Percentiles rank a stretch among this genome's conserved stretches.
phyloP scores from a whole-genome alignment of 306 rosid genomes.

The Citrullus mucosospermus region DNA sequence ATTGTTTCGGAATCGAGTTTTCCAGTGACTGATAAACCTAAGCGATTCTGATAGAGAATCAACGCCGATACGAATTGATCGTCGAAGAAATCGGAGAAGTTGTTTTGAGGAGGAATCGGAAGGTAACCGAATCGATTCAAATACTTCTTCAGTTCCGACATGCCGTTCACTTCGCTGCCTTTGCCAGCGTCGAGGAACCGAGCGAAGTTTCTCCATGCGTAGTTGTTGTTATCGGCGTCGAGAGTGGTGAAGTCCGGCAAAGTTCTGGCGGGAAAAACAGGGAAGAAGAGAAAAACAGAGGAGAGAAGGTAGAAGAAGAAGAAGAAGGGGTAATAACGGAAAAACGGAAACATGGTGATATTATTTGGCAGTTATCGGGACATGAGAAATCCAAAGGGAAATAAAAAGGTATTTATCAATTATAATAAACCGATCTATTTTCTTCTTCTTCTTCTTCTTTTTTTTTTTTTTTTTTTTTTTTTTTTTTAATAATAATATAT shows the following conservation, averaged over 20 bases:
- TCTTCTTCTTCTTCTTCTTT: too few species aligned
- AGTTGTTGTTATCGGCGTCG: conserved; percentile 15
- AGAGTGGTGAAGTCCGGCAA: conserved; percentile 23
- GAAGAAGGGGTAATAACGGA: conserved; percentile 11
- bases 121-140: conserved; percentile 84
- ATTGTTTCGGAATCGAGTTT: conserved; percentile 60
- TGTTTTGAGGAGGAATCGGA: conserved; percentile 13
- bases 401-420: not conserved
- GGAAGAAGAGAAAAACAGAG: conserved; percentile 30
- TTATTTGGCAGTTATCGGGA: conserved; percentile 19
- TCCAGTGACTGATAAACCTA: conserved; percentile 55
- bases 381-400: not conserved
- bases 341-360: conserved; percentile 32
- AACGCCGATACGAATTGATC: conserved; percentile 49
- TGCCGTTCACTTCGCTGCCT: conserved; percentile 58
- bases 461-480: not conserved
- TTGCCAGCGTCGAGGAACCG: conserved; percentile 55
- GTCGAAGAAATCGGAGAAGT: conserved; percentile 60
- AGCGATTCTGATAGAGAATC: conserved; percentile 46
- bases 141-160: conserved; percentile 63
- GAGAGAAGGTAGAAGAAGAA: conserved; percentile 8
- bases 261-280: conserved; percentile 54
- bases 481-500: too few species aligned
- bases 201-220: conserved; percentile 61
- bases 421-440: not conserved